Conservation (phyloP, 1,284 basidiomycete genomes). For the Apiotrichum brassicae region DNA sequence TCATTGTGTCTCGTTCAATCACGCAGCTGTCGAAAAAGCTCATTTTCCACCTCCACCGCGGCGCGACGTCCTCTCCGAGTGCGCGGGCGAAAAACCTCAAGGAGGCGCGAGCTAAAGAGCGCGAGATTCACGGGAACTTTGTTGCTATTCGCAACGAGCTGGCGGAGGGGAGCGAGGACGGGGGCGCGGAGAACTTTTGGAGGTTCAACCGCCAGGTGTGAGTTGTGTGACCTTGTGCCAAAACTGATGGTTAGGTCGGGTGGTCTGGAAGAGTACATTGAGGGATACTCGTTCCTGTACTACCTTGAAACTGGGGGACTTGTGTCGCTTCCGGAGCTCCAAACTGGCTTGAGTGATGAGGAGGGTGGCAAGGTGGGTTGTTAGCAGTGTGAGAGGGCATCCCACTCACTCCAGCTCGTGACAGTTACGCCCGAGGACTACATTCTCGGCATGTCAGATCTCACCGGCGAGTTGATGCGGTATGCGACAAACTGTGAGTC, state of each 20-base stretch:
- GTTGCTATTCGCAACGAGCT: slow-evolving; percentile 61
- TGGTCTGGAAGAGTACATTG: slow-evolving; percentile 84
- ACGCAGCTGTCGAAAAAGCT: slow-evolving; percentile 90
- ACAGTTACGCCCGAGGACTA: slow-evolving; percentile 80
- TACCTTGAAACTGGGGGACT: slow-evolving; percentile 70
- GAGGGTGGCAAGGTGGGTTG: slow-evolving; percentile 8
- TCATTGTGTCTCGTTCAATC: slow-evolving; percentile 61
- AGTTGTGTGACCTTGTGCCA: slow-evolving; percentile 36
- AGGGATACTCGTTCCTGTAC: slow-evolving; percentile 81
- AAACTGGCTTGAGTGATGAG: slow-evolving; percentile 56
- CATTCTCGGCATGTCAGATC: slow-evolving; percentile 82
- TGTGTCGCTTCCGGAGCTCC: slow-evolving; percentile 65
- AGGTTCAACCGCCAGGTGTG: slow-evolving; percentile 67
- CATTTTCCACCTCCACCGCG: slow-evolving; percentile 86
- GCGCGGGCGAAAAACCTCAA: slow-evolving; percentile 35
- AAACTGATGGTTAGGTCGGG: slow-evolving; percentile 30
- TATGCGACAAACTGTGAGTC: slow-evolving; percentile 64
- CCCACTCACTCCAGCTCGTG: slow-evolving; percentile 35
- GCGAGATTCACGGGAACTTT: slow-evolving; percentile 64
- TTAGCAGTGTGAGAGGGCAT: neutral
- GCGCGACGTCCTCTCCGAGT: slow-evolving; percentile 49
- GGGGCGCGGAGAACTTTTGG: slow-evolving; percentile 58
- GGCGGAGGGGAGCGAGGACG: slow-evolving; percentile 45
- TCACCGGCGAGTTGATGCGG: slow-evolving; percentile 94
- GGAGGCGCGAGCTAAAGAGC: slow-evolving; percentile 61